A percentile compares a stretch with the other conserved stretches of the same genome.
phyloP scores from a whole-genome alignment of 176 grass and related monocot species.

The Themeda triandra region DNA sequence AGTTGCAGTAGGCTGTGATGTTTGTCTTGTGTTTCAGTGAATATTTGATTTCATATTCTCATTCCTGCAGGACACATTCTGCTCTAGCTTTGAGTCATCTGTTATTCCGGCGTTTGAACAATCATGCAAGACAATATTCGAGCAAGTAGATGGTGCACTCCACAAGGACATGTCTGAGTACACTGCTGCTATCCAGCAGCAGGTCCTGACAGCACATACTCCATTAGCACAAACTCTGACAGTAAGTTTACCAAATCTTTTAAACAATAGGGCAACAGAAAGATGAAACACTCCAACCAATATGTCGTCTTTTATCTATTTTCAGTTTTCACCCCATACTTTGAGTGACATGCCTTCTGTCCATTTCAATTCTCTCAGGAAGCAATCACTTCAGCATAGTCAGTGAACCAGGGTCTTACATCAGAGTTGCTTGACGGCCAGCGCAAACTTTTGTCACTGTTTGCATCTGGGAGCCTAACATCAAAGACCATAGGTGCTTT shows the following conservation, averaged over 20 bases:
- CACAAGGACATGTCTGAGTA: constrained; percentile 93
- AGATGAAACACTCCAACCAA: not conserved
- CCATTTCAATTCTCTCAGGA: constrained; percentile 57
- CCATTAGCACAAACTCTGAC: constrained; percentile 79
- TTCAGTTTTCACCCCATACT: not conserved
- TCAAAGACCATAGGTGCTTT: constrained; percentile 34
- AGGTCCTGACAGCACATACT: constrained; percentile 57
- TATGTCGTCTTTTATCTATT: not conserved
- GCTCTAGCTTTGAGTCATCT: constrained; percentile 71
- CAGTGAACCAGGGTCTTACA: constrained; percentile 62
- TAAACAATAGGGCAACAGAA: not conserved
- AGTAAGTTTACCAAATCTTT: constrained; percentile 40
- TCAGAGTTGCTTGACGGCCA: constrained; percentile 86
- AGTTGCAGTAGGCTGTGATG: too few relatives aligned
- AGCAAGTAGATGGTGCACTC: constrained; percentile 84
- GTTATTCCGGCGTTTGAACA: constrained; percentile 90
- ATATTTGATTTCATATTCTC: constrained; percentile 15
- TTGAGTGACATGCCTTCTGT: not conserved
- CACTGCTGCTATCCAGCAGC: constrained; percentile 64
- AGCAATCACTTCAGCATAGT: constrained; percentile 73
- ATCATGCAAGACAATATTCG: constrained; percentile 81
- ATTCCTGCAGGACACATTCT: constrained; percentile 62
- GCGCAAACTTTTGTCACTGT: constrained; percentile 74
- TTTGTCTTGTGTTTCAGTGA: constrained; percentile 9
- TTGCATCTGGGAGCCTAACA: constrained; percentile 51